phyloP scores from a whole-genome alignment of 1,284 basidiomycete genomes.

The Cryptococcus sp. region DNA sequence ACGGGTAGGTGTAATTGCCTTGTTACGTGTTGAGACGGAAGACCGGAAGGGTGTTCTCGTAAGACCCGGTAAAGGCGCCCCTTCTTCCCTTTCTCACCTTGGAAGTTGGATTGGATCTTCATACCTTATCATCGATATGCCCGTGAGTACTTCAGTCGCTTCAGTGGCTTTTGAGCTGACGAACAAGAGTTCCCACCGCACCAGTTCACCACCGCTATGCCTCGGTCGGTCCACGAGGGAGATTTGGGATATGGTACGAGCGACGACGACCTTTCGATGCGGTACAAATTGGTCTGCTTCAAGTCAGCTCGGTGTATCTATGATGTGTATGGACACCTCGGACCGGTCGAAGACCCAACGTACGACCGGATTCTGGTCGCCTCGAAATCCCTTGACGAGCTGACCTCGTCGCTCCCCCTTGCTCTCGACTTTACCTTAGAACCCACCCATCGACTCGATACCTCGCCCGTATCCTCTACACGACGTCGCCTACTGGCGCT shows the following conservation, averaged over 20 bases:
- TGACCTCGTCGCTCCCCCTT: background rate
- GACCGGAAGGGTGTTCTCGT: conserved; percentile 6
- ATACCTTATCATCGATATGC: conserved; percentile 4
- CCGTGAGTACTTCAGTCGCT: background rate
- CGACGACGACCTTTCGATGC: background rate
- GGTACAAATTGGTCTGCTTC: conserved; percentile 1
- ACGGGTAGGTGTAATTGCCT: background rate
- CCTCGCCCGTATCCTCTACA: background rate
- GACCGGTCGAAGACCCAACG: background rate
- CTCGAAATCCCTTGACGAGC: background rate
- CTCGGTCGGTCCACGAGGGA: background rate
- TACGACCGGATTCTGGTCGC: conserved; percentile 4
- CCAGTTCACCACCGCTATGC: conserved; percentile 1
- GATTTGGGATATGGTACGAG: too few species aligned
- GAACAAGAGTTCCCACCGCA: background rate
- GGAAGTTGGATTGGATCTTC: conserved; percentile 4
- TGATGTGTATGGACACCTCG: conserved; percentile 3
- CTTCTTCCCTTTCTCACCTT: too few species aligned
- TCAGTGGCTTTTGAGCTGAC: background rate
- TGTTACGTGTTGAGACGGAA: background rate
- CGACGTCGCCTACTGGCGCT: conserved; percentile 1
- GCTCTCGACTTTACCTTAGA: background rate
- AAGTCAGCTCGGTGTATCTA: conserved; percentile 2
- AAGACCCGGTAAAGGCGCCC: too few species aligned
- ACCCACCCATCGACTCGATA: background rate